Evolutionary conservation across 208 protist species (phyloP).

Genomic region (Crithidia mellificae): DNA sequence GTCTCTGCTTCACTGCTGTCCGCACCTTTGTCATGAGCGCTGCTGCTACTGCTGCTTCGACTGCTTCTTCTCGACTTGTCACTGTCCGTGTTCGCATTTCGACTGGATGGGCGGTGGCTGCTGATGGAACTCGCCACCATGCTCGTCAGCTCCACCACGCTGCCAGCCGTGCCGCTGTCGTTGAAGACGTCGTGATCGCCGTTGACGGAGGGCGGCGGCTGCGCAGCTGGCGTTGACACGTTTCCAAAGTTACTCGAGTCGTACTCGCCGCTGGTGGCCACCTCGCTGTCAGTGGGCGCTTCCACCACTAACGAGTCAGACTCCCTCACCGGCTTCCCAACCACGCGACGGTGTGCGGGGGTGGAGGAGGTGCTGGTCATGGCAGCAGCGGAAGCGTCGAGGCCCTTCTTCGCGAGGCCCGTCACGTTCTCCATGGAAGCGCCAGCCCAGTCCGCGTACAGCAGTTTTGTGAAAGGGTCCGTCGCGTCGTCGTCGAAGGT

Average conservation of each 20-base stretch:
- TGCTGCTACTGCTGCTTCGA: neutral
- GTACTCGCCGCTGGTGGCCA: neutral
- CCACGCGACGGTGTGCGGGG: neutral
- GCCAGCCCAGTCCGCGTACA: neutral
- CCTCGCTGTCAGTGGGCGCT: neutral
- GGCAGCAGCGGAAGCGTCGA: no score
- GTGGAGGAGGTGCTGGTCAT: no score
- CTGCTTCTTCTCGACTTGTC: no score
- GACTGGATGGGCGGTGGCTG: neutral
- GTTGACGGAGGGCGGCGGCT: neutral
- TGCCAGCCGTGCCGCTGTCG: neutral
- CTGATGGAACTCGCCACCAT: neutral
- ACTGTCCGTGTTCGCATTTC: no score
- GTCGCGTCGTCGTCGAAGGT: neutral
- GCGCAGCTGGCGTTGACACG: neutral
- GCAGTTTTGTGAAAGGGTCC: conserved; percentile 2
- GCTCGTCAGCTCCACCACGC: neutral
- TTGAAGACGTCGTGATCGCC: neutral
- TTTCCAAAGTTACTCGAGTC: neutral
- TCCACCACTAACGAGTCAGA: neutral
- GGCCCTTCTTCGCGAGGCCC: neutral
- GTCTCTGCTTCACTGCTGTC: neutral
- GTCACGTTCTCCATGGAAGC: neutral
- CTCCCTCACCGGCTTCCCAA: neutral
- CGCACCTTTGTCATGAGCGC: neutral